Conservation (phyloP, 1,139 yeast species). For the Candida pseudoviswanathii region DNA sequence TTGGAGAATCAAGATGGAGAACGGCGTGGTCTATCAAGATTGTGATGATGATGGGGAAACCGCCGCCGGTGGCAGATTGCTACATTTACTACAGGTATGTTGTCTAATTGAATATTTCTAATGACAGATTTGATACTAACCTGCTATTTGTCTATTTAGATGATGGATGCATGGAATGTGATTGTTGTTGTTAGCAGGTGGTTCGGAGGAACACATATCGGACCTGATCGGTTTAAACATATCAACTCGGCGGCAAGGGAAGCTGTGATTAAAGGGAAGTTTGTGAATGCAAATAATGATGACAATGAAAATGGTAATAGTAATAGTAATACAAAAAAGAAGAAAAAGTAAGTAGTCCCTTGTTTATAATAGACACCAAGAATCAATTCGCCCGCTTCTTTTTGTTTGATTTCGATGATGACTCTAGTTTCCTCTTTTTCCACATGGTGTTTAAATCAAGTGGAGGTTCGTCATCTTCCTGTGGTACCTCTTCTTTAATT, state of each 20-base stretch:
- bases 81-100: constrained; percentile 71
- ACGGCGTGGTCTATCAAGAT: constrained; percentile 68
- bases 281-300: constrained; percentile 23
- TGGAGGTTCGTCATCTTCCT: constrained; percentile 3
- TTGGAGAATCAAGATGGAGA: constrained; percentile 66
- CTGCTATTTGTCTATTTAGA: constrained; percentile 21
- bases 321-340: constrained; percentile 21
- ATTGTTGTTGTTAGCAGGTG: constrained; percentile 88
- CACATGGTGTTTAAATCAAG: constrained; percentile 29
- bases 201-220: constrained; percentile 92
- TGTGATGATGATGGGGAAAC: constrained; percentile 98
- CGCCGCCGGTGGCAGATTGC: constrained; percentile 89
- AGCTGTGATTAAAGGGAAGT: constrained; percentile 69
- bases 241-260: constrained; percentile 89
- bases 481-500: constrained; percentile 5
- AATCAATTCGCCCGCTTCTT: constrained; percentile 11
- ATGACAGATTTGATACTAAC: constrained; percentile 24
- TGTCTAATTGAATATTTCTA: background rate
- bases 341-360: constrained; percentile 18
- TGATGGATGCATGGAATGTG: constrained; percentile 84
- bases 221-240: constrained; percentile 93
- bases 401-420: constrained; percentile 14
- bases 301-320: constrained; percentile 3
- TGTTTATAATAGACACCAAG: background rate
- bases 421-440: constrained; percentile 25